Base-by-base conservation (phyloP, 352 stramenopile genomes). In the Pythium angustatum region DNA sequence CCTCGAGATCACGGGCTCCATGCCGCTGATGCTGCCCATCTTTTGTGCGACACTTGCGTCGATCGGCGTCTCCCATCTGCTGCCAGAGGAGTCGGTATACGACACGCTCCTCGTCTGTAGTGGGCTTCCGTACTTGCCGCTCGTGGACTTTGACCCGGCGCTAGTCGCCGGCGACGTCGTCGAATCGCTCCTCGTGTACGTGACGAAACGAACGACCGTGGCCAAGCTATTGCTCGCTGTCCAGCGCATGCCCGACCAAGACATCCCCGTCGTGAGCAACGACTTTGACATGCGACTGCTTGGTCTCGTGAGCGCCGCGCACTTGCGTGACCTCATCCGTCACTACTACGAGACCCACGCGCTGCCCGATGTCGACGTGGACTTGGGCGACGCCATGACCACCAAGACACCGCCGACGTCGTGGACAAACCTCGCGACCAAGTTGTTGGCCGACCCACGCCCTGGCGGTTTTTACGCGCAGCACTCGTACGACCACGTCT, bases 1-100 rank as follows among this genome's bases (percentile, higher is more conserved):
- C 3, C 69, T 96, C 34, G 88, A 96, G 65, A 87, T 96, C 62
- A 96, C 88, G 24, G 72, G 85, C 14, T 77, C 85, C 31, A 93
- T 96, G 75, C 75, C 77, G 7, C 71, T 94, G 59, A 92, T 94
- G 54, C 76, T 94, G 21, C 87, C 87, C 3, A 77, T 94, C 57
- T 94, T 96, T 58, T 87, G 83, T 64, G 73, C 81, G 4, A 77
- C 83, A 7, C 71, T 96, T 7, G 56, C 79, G 22, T 80, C 87
- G 12, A 91, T 93, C 58, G 87, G 75, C 3, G 66, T 87, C 19
- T 76, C 71, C 26, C 87, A 83, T 50, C 44, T 90, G 38, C 88
- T 81, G 54, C 77, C 78, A 33, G 81, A 92, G 44, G 76, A 87
- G 31, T 94, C 87, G 1, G 77, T 96, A 2, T 96, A 96, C 59